These are phyloP conservation scores for Nemania sp. DNA, from an alignment of 2,329 filamentous ascomycete species.

Conservation along the genomic window DNA sequence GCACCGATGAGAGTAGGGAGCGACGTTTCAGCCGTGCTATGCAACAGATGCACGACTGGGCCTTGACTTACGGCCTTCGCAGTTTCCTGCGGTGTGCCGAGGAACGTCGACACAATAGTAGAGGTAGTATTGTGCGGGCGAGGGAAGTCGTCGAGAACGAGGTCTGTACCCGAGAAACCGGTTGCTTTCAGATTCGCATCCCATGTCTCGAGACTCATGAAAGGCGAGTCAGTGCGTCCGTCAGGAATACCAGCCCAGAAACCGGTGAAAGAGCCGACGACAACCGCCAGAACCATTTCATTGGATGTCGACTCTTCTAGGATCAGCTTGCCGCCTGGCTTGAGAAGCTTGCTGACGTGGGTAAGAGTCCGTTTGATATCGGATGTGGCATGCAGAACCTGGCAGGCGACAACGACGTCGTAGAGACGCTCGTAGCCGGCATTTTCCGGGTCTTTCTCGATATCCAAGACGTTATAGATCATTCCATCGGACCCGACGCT, in stretches of 20 bases:
- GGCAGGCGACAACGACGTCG: conserved; percentile 26
- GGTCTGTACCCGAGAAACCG: conserved; percentile 34
- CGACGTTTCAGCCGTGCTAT: too few species aligned
- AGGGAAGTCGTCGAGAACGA: conserved; percentile 33
- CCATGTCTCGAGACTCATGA: conserved; percentile 27
- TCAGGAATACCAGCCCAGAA: conserved; percentile 23
- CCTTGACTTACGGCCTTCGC: background rate
- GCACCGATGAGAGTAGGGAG: too few species aligned
- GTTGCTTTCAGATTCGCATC: conserved; percentile 20
- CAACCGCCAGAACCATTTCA: conserved; percentile 6
- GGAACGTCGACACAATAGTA: conserved; percentile 14
- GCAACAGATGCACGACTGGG: too few species aligned
- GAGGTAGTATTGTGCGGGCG: conserved; percentile 4
- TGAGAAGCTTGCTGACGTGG: conserved; percentile 36
- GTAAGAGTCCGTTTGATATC: conserved; percentile 33
- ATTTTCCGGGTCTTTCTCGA: conserved; percentile 11
- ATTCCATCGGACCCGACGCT: conserved; percentile 15
- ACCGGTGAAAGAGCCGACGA: conserved; percentile 18
- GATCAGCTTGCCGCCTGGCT: conserved; percentile 37
- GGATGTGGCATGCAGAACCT: conserved; percentile 24
- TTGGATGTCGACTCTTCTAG: conserved; percentile 32
- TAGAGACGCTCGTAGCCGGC: conserved; percentile 14
- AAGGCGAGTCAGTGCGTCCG: conserved; percentile 11
- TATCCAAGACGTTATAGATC: conserved; percentile 19
- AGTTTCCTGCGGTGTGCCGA: background rate